Percentiles rank a stretch among this genome's conserved stretches.
phyloP scores from a whole-genome alignment of 2,329 filamentous ascomycete species.

The Pezicula carpinea region DNA sequence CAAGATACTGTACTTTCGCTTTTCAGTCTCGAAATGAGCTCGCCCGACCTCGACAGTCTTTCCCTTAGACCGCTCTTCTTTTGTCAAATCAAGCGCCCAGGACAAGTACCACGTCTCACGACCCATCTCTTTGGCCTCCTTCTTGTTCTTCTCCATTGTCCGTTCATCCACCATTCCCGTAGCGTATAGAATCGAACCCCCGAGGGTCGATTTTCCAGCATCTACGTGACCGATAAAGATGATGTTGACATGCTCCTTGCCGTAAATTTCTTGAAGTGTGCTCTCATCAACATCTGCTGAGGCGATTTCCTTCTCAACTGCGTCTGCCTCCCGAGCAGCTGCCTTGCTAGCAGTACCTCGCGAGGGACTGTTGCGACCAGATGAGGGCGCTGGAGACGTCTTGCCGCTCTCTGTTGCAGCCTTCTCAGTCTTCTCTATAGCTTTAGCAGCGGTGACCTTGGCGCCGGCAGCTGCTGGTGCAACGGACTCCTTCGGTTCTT shows the following conservation, averaged over 20 bases:
- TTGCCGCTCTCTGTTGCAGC: slow-evolving; percentile 59
- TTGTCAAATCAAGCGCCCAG: slow-evolving; percentile 95
- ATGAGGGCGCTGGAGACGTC: slow-evolving; percentile 76
- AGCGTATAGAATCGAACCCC: slow-evolving; percentile 85
- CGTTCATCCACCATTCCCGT: slow-evolving; percentile 99
- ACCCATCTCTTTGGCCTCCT: slow-evolving; percentile 90
- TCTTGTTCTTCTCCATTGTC: slow-evolving; percentile 97
- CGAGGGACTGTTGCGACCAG: slow-evolving; percentile 76
- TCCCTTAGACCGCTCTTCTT: slow-evolving; percentile 91
- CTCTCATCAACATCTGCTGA: slow-evolving; percentile 70
- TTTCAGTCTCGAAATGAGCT: slow-evolving; percentile 95
- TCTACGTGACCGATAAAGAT: slow-evolving; percentile 99
- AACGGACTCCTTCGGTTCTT: slow-evolving; percentile 37
- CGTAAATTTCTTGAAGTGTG: slow-evolving; percentile 90
- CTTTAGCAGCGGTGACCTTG: slow-evolving; percentile 83
- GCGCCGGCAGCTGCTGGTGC: slow-evolving; percentile 62
- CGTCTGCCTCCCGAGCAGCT: slow-evolving; percentile 64
- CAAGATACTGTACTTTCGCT: slow-evolving; percentile 91
- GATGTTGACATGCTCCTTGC: slow-evolving; percentile 89
- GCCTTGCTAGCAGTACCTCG: slow-evolving; percentile 53
- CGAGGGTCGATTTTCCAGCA: slow-evolving; percentile 94
- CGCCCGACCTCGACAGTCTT: slow-evolving; percentile 98
- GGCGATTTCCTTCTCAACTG: slow-evolving; percentile 69
- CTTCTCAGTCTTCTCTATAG: slow-evolving; percentile 89
- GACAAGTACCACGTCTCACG: slow-evolving; percentile 99